Conservation (phyloP, 345 rosid genomes). For the Firmiana major region DNA sequence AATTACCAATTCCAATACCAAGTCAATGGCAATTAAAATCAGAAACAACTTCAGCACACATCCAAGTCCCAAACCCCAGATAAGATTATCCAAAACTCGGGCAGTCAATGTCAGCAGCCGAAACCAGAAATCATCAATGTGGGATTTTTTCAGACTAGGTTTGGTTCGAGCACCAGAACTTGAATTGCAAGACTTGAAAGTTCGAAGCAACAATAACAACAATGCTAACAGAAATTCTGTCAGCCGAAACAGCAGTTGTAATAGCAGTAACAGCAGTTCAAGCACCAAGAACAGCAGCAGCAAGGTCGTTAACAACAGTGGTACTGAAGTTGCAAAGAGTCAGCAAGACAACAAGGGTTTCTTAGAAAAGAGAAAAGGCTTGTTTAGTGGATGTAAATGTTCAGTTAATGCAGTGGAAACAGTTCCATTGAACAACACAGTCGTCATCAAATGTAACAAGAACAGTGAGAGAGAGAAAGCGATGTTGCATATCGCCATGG, state of each 20-base stretch:
- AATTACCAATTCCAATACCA: background rate
- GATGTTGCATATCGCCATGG: background rate
- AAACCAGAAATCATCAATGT: constrained; percentile 47
- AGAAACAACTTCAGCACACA: constrained; percentile 46
- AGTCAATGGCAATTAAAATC: constrained; percentile 32
- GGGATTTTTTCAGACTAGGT: constrained; percentile 72
- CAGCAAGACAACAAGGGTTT: constrained; percentile 17
- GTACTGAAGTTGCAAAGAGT: background rate
- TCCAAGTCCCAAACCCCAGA: constrained; percentile 81
- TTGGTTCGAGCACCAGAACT: constrained; percentile 79
- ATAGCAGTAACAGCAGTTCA: constrained; percentile 41
- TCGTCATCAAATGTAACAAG: constrained; percentile 20
- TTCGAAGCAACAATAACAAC: constrained; percentile 27
- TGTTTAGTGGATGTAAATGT: constrained; percentile 61
- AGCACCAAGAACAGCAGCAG: constrained; percentile 24
- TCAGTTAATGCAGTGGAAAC: constrained; percentile 54
- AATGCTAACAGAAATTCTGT: constrained; percentile 34
- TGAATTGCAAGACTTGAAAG: constrained; percentile 47
- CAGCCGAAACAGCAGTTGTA: constrained; percentile 57
- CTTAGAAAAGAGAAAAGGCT: constrained; percentile 32
- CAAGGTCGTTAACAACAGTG: background rate
- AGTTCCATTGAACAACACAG: constrained; percentile 30
- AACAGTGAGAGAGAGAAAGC: background rate
- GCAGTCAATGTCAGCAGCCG: constrained; percentile 24
- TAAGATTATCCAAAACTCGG: constrained; percentile 37